Base-by-base conservation (phyloP, 2,329 filamentous ascomycete species). In the Ophiostoma sp. region DNA sequence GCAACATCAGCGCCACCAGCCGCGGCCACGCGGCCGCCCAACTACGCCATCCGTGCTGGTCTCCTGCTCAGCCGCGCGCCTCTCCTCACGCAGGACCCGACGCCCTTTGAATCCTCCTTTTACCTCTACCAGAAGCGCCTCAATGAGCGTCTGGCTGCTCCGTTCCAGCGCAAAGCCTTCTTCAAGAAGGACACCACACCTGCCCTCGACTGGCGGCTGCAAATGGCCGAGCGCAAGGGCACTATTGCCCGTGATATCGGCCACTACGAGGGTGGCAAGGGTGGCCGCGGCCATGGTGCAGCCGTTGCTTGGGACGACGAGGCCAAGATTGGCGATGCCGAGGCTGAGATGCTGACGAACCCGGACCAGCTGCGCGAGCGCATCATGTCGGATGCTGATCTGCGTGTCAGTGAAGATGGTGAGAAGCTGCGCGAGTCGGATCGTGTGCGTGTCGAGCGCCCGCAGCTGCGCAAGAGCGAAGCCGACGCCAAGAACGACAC, bases 51-150 rank as follows among this genome's bases (percentile, higher is more conserved):
- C 78, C 83, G 81, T 71, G 83, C 85, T 71, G 91, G 92, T 73
- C 85, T 97, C 72, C 87, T 98, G 75, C 88, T 99, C 73, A 95
- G 93, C 65, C 92, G 95, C 36, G 88, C 95, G 67, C 95, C 95
- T 7, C 83, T 96, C 71, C 85, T 99, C 76, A 98, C 95, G 35
- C 90, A 91, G 74, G 85, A 90, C 72, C 89, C 94, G 69, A 91
- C 91, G 44, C 85, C 92, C 15, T 98, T 99, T 80, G 95, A 99
- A 80, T 91, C 93, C 77, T 86, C 94, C 73, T 98, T 90, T 82
- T 97, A 90, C 84, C 93, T 99, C 79, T 99, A 99, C 83, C 95
- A 99, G 82, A 94, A 94, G 76, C 93, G 95, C 17, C 86, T 99
- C 72, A 97, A 98, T 80, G 95, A 99, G 84, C 91, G 95, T 62